These are phyloP conservation scores for Stephanodiscus minutulus DNA, from an alignment of 108 stramenopile genomes.

Conservation along the genomic window DNA sequence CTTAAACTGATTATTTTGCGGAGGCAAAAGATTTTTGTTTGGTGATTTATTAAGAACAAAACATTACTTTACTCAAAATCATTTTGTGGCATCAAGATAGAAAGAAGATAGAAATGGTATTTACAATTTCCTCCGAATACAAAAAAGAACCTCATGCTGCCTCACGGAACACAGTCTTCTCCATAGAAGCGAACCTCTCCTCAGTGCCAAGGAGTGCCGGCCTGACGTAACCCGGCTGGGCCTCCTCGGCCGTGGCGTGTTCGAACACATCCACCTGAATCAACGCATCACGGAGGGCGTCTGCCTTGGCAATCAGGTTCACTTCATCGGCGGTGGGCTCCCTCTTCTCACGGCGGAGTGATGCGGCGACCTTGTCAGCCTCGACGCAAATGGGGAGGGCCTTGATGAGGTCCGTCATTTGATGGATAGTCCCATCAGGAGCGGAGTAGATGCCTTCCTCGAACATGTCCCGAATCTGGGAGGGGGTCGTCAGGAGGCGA, in stretches of 20 bases:
- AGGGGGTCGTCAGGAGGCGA: slow-evolving; percentile 87
- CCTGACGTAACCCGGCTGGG: slow-evolving; percentile 73
- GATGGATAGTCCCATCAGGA: slow-evolving; percentile 81
- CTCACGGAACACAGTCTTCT: slow-evolving; percentile 73
- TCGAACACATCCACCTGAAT: slow-evolving; percentile 95
- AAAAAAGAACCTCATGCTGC: too few species aligned
- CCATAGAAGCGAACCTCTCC: slow-evolving; percentile 75
- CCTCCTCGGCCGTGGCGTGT: slow-evolving; percentile 74
- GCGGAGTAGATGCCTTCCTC: slow-evolving; percentile 82
- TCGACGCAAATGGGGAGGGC: slow-evolving; percentile 91
- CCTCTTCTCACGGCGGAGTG: slow-evolving; percentile 89
- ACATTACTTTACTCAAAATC: background rate
- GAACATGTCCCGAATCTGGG: slow-evolving; percentile 83
- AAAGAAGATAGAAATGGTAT: too few species aligned
- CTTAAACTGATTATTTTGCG: too few species aligned
- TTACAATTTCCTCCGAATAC: background rate
- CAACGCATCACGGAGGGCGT: slow-evolving; percentile 93
- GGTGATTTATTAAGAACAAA: background rate
- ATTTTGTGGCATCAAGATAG: background rate
- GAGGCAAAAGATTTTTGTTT: too few species aligned
- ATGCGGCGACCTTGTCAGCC: slow-evolving; percentile 90
- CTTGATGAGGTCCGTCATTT: slow-evolving; percentile 84
- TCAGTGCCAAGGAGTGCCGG: slow-evolving; percentile 86
- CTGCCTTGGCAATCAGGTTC: slow-evolving; percentile 90
- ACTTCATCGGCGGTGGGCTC: slow-evolving; percentile 91